Base-by-base conservation (phyloP, 257 asterid genomes). In the Buddleja alternifolia region DNA sequence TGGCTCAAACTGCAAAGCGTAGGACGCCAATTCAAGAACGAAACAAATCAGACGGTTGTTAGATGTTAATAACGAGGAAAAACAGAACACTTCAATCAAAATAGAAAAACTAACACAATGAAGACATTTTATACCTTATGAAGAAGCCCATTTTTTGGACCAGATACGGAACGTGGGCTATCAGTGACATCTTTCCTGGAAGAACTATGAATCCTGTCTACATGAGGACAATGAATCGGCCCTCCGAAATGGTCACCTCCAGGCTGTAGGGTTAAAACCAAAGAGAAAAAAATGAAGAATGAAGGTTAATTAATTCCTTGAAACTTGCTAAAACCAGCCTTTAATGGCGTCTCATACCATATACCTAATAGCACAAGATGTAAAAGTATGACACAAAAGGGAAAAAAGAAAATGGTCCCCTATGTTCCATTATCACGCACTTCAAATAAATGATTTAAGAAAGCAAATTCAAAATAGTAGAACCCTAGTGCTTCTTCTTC, bases 121-220 rank as follows among this genome's bases (percentile, higher is more conserved):
- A 66, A 54, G 6, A 39, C 32, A 67, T 51, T 3, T 42, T 77
- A 47, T 62, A 82, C 91, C 88, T 83, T 72, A 46, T 62, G 70
- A 58, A 29, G 72, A 55, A 69, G 34, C n/a, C 80, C 83, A 61
- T 81, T 70, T 67, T 72, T 81, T 60, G 76, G 84, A 64, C 83
- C 77, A 48, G 81, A 78, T 44, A 75, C 82, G 4, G 81, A 79
- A 62, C 46, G 79, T 32, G 83, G 91, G 72, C 83, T 81, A 55
- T 75, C 79, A 40, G 51, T 72, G 39, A 69, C 42, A 63, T 78
- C 80, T 45, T 77, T 74, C 6, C 68, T 56, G 5, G 73, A 73
- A 46, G 78, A 69, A 52, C 46, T 76, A 63, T 47, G 75, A 37
- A 41, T 47, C 69, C 70, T 73, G 46, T 71, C 66, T 23, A 53